A percentile compares a stretch with the other conserved stretches of the same genome.
Evolutionary conservation across 306 rosid species (phyloP).

Genomic region (Mimosa pudica): DNA sequence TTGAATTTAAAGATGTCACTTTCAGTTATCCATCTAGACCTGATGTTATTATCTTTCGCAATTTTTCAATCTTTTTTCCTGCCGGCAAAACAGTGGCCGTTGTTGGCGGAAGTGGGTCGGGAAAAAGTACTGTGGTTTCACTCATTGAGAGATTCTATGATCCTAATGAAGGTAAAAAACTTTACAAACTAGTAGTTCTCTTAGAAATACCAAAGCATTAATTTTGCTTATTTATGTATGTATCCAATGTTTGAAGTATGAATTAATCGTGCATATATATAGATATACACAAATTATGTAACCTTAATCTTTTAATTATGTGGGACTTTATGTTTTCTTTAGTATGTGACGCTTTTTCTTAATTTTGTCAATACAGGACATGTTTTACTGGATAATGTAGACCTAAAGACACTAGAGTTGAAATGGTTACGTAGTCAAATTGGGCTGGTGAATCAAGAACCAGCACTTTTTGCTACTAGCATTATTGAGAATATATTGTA

Average conservation of each 20-base stretch:
- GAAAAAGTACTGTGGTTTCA: constrained; percentile 97
- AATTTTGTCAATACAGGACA: constrained; percentile 63
- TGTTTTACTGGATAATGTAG: constrained; percentile 81
- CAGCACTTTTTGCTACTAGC: constrained; percentile 95
- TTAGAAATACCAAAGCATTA: not conserved
- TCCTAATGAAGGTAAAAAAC: constrained; percentile 76
- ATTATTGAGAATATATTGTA: constrained; percentile 91
- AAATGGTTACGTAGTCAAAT: constrained; percentile 95
- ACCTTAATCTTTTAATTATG: too few species aligned
- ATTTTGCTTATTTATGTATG: not conserved
- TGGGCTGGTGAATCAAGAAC: constrained; percentile 97
- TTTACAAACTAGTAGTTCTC: constrained; percentile 22
- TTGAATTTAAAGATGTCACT: constrained; percentile 83
- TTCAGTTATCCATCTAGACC: constrained; percentile 98
- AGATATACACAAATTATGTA: too few species aligned
- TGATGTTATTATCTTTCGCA: constrained; percentile 76
- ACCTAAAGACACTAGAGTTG: constrained; percentile 77
- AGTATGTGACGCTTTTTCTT: constrained; percentile 13
- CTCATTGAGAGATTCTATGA: constrained; percentile 95
- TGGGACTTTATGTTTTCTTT: too few species aligned
- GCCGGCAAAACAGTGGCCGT: constrained; percentile 97
- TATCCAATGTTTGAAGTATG: too few species aligned
- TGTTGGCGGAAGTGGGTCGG: constrained; percentile 98
- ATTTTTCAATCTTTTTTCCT: constrained; percentile 85
- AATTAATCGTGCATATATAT: too few species aligned